Conservation (phyloP, 495 filamentous ascomycete genomes). For the Penicillium macrosclerotiorum region DNA sequence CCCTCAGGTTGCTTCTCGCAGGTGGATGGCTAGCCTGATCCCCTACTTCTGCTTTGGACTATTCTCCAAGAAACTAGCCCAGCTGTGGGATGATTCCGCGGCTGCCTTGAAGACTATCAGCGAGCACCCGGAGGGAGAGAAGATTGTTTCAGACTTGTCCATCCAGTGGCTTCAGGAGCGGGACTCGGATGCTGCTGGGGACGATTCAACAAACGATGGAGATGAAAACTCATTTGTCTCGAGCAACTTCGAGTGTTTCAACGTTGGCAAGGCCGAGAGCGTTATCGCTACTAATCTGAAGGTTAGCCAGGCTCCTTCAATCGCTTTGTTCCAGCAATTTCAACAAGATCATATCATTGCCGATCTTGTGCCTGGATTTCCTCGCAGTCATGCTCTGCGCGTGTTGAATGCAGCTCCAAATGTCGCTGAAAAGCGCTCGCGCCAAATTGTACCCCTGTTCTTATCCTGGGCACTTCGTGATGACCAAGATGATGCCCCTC, state of each 20-base stretch:
- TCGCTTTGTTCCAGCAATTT: conserved; percentile 30
- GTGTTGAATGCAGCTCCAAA: conserved; percentile 70
- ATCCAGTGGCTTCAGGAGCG: conserved; percentile 75
- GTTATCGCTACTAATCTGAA: conserved; percentile 34
- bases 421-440: conserved; percentile 81
- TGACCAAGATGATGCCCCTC: conserved; percentile 46
- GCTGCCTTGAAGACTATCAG: conserved; percentile 72
- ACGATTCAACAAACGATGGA: conserved; percentile 25
- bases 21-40: conserved; percentile 68
- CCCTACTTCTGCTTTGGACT: conserved; percentile 86
- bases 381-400: conserved; percentile 73
- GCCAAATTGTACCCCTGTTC: conserved; percentile 80
- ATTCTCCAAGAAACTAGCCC: conserved; percentile 76
- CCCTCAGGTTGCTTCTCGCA: conserved; percentile 47
- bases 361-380: conserved; percentile 39
- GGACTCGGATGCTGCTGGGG: conserved; percentile 34
- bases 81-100: conserved; percentile 80
- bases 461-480: conserved; percentile 66
- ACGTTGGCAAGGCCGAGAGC: conserved; percentile 58
- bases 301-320: conserved; percentile 15
- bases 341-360: conserved; percentile 33
- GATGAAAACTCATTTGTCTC: conserved; percentile 28
- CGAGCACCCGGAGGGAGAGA: conserved; percentile 67
- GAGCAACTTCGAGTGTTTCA: conserved; percentile 76
- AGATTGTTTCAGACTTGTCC: conserved; percentile 66